Percentiles rank a stretch among this genome's conserved stretches.
phyloP scores from a whole-genome alignment of 2,329 filamentous ascomycete genomes.

The Alternaria hordeiaustralica region DNA sequence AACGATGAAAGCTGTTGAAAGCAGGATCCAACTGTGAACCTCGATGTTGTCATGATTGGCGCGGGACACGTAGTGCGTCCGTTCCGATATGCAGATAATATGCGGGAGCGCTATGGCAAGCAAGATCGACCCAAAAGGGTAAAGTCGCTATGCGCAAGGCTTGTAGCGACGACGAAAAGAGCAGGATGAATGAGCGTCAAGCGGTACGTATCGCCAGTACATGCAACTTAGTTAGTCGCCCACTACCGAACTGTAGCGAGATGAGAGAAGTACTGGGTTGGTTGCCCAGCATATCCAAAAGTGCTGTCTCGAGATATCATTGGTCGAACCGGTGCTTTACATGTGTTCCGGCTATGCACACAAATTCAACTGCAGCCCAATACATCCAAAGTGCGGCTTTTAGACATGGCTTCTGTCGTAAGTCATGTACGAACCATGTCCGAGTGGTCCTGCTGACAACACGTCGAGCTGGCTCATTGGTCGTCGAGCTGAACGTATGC shows the following conservation, averaged over 20 bases:
- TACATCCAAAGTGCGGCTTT: conserved; percentile 30
- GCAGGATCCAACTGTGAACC: not conserved
- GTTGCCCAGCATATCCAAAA: conserved; percentile 26
- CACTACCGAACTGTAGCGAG: conserved; percentile 21
- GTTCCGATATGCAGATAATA: conserved; percentile 35
- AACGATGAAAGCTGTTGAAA: not conserved
- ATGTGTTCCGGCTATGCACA: conserved; percentile 43
- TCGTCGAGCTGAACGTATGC: conserved; percentile 15
- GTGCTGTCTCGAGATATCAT: conserved; percentile 35
- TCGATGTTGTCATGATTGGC: conserved; percentile 19
- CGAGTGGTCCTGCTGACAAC: conserved; percentile 24
- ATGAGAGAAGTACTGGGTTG: conserved; percentile 28
- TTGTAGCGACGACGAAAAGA: conserved; percentile 14
- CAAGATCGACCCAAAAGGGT: conserved; percentile 26
- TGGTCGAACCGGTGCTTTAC: conserved; percentile 38
- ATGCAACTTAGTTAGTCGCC: conserved; percentile 28
- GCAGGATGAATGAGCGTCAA: conserved; percentile 26
- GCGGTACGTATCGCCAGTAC: conserved; percentile 22
- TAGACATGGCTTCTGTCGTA: conserved; percentile 25
- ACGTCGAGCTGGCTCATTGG: conserved; percentile 38
- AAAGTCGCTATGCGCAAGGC: conserved; percentile 24
- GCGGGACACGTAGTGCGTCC: conserved; percentile 22
- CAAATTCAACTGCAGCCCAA: conserved; percentile 40
- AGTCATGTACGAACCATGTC: conserved; percentile 25
- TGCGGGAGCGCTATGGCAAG: conserved; percentile 37